Percentiles rank a stretch among this genome's conserved stretches.
These are phyloP conservation scores for Ophiostoma ips DNA, from an alignment of 2,329 filamentous ascomycete genomes.

Conservation along the genomic window DNA sequence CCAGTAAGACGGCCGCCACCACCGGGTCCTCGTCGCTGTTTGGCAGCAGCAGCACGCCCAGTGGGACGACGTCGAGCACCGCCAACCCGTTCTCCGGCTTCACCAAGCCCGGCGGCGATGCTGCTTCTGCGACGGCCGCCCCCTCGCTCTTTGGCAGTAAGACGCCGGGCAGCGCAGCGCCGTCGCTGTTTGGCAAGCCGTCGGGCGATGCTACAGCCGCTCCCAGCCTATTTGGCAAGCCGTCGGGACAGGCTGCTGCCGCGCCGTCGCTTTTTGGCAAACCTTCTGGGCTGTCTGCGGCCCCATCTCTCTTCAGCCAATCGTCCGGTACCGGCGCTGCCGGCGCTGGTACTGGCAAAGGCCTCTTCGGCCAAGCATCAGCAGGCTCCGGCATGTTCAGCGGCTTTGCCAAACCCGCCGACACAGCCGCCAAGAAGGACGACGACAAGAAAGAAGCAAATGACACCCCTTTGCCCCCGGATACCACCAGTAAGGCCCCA, in stretches of 20 bases:
- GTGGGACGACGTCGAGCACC: not conserved
- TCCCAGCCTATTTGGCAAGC: constrained; percentile 3
- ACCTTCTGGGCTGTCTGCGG: not conserved
- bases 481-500: constrained; percentile 38
- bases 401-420: constrained; percentile 9
- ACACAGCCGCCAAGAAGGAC: constrained; percentile 19
- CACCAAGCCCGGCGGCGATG: not conserved
- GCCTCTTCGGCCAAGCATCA: constrained; percentile 12
- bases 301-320: constrained; percentile 7
- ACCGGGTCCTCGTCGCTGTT: not conserved
- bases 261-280: not conserved
- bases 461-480: constrained; percentile 34
- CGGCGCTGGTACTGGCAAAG: constrained; percentile 4
- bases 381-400: constrained; percentile 9
- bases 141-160: constrained; percentile 3
- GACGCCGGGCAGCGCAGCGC: not conserved
- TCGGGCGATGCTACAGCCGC: not conserved
- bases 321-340: constrained; percentile 11
- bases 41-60: constrained; percentile 5
- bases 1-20: not conserved
- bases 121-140: not conserved
- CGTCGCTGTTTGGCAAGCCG: constrained; percentile 5
- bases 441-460: constrained; percentile 13
- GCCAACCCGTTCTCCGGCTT: not conserved
- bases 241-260: not conserved